A percentile compares a stretch with the other conserved stretches of the same genome.
Conservation (phyloP, 345 rosid genomes). For the Atalantia buxifolia region DNA sequence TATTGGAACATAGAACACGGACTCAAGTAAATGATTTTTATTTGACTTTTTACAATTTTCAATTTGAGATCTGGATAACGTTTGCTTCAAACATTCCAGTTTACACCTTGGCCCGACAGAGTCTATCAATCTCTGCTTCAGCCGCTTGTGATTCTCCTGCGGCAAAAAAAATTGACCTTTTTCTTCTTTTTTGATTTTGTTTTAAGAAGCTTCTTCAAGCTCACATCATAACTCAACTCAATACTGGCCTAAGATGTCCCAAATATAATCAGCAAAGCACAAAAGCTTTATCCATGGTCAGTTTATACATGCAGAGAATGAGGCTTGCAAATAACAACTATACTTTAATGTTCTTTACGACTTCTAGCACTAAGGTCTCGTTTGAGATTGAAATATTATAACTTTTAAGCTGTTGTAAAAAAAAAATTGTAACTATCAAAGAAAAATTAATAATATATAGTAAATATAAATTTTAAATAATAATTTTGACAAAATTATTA, state of each 20-base stretch:
- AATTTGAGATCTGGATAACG: conserved; percentile 28
- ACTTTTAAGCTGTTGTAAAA: too few species aligned
- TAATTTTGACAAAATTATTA: too few species aligned
- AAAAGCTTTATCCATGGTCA: too few species aligned
- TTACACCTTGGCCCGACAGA: conserved; percentile 40
- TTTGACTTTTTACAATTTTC: conserved; percentile 33
- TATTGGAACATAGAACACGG: conserved; percentile 63
- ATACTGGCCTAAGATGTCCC: conserved; percentile 28
- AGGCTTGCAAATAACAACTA: too few species aligned
- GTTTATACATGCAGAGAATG: too few species aligned
- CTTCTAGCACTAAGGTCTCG: too few species aligned
- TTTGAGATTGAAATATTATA: too few species aligned
- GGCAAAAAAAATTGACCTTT: conserved; percentile 18
- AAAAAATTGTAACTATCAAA: too few species aligned
- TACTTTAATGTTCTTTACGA: too few species aligned
- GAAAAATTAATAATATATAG: too few species aligned
- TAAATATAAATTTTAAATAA: too few species aligned
- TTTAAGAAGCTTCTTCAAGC: conserved; percentile 51
- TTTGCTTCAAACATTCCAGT: conserved; percentile 50
- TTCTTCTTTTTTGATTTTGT: conserved; percentile 33
- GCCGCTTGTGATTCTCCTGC: conserved; percentile 25
- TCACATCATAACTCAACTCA: conserved; percentile 51
- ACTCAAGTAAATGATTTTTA: conserved; percentile 24
- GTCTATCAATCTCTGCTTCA: conserved; percentile 42
- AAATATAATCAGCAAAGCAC: background rate